A percentile compares a stretch with the other conserved stretches of the same genome.
Conservation (phyloP, 164 flowering plant genomes). For the Platanus orientalis region DNA sequence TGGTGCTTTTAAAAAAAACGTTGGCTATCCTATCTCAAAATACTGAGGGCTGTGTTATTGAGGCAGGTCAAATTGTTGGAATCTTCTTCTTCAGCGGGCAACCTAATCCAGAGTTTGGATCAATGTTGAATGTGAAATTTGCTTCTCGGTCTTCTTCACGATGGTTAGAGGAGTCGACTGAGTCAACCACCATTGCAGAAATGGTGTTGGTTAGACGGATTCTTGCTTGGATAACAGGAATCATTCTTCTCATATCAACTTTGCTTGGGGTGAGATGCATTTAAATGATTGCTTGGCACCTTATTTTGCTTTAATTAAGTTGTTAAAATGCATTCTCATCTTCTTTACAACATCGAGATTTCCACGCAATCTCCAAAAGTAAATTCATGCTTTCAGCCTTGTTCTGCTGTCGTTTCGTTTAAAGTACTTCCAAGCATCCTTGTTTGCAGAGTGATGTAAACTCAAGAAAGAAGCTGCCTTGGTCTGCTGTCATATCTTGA, state of each 20-base stretch:
- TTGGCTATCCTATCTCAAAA: background rate
- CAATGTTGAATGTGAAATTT: slow-evolving; percentile 38
- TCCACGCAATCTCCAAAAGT: too few species aligned
- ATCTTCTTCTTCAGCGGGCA: slow-evolving; percentile 34
- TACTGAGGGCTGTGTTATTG: slow-evolving; percentile 5
- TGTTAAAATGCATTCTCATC: background rate
- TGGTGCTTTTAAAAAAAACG: too few species aligned
- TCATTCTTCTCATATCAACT: slow-evolving; percentile 79
- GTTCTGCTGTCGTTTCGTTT: background rate
- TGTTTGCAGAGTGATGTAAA: too few species aligned
- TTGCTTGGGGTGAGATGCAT: slow-evolving; percentile 73
- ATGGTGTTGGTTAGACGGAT: slow-evolving; percentile 55
- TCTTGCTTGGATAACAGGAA: slow-evolving; percentile 92
- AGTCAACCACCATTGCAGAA: slow-evolving; percentile 22
- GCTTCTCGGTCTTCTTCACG: slow-evolving; percentile 42
- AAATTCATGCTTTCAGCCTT: too few species aligned
- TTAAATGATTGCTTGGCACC: background rate
- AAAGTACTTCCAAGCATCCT: too few species aligned
- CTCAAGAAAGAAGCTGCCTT: too few species aligned
- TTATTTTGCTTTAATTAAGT: too few species aligned
- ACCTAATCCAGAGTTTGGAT: slow-evolving; percentile 26
- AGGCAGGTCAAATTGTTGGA: slow-evolving; percentile 81
- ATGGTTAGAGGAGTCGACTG: slow-evolving; percentile 43
- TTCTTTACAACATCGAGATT: too few species aligned
- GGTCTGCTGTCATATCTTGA: too few species aligned